Evolutionary conservation across 345 rosid genomes (phyloP).

Genomic region (Citrus glauca): DNA sequence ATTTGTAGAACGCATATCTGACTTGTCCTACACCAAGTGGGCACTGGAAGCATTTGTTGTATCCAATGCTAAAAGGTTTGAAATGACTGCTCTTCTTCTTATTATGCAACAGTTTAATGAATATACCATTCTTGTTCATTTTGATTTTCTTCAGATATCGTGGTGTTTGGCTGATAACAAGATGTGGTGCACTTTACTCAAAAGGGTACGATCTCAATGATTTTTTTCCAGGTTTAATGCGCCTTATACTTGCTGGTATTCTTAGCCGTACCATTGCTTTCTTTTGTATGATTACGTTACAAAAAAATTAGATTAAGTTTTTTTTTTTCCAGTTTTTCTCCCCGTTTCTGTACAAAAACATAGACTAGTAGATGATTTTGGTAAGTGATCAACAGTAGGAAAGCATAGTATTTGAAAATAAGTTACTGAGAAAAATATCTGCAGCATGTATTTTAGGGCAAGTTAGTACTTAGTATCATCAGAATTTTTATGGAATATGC

Average conservation of each 20-base stretch:
- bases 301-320: constrained; percentile 43
- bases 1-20: constrained; percentile 33
- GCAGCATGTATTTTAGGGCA: background rate
- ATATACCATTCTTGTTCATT: background rate
- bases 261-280: constrained; percentile 56
- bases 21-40: constrained; percentile 85
- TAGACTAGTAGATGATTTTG: background rate
- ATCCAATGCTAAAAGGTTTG: constrained; percentile 87
- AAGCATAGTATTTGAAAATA: background rate
- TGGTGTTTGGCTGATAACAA: constrained; percentile 96
- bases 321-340: background rate
- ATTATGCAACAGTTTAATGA: background rate
- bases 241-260: constrained; percentile 57
- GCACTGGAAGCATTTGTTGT: constrained; percentile 95
- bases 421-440: background rate
- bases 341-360: background rate
- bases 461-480: background rate
- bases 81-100: background rate
- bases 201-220: constrained; percentile 65
- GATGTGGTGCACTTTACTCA: constrained; percentile 75
- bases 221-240: constrained; percentile 53
- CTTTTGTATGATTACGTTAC: constrained; percentile 58
- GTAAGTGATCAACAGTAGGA: background rate
- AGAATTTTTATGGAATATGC: background rate
- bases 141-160: constrained; percentile 48